Evolutionary conservation across 2,329 filamentous ascomycete species (phyloP).

Genomic region (Ceratocystis ficicola): DNA sequence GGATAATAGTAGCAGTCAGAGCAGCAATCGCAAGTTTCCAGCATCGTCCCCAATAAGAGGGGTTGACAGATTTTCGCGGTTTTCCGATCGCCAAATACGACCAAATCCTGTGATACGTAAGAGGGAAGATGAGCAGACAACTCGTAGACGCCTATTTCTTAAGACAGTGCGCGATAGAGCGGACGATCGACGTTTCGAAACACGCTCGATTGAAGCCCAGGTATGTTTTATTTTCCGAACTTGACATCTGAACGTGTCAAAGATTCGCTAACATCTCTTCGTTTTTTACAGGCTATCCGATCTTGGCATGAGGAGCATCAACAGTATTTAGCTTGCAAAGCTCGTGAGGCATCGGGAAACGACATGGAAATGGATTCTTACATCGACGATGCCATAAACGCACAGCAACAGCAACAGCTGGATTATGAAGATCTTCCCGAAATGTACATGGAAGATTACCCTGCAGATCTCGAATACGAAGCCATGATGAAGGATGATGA

Average conservation of each 20-base stretch:
- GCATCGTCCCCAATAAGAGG: constrained; percentile 14
- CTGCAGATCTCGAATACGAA: constrained; percentile 16
- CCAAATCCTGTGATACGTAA: constrained; percentile 50
- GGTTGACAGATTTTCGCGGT: constrained; percentile 32
- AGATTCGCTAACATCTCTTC: neutral
- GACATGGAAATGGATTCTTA: constrained; percentile 19
- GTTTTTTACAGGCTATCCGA: constrained; percentile 13
- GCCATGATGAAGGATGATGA: constrained; percentile 10
- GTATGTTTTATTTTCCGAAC: constrained; percentile 25
- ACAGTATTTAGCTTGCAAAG: constrained; percentile 22
- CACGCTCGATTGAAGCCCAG: constrained; percentile 50
- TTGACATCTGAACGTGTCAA: neutral
- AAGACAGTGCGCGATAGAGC: constrained; percentile 50
- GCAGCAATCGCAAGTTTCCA: neutral
- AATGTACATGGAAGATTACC: constrained; percentile 19
- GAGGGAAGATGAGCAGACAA: constrained; percentile 51
- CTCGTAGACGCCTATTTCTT: constrained; percentile 55
- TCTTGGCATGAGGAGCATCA: constrained; percentile 23
- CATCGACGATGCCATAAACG: constrained; percentile 18
- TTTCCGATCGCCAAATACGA: constrained; percentile 44
- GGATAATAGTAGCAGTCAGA: neutral
- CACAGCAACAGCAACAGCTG: constrained; percentile 6
- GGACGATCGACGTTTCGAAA: constrained; percentile 48
- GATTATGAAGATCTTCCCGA: constrained; percentile 15
- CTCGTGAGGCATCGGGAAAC: constrained; percentile 14